These are phyloP conservation scores for Penicillium italicum DNA, from an alignment of 2,329 filamentous ascomycete species.

Conservation along the genomic window DNA sequence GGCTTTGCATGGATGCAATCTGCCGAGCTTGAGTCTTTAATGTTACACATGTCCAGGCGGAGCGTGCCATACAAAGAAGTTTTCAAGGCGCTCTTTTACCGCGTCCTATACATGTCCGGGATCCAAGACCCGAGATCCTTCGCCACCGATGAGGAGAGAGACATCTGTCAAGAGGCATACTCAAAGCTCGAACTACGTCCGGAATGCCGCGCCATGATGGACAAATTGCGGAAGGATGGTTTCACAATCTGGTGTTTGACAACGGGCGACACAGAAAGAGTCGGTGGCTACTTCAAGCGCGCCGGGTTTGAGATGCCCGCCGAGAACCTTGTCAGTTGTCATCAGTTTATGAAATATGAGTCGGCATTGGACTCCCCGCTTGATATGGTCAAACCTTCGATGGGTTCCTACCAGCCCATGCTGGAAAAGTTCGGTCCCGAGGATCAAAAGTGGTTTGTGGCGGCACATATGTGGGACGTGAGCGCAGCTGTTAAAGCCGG, in stretches of 20 bases:
- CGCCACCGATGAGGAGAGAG: slow-evolving; percentile 40
- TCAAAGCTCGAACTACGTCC: slow-evolving; percentile 31
- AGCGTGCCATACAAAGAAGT: slow-evolving; percentile 43
- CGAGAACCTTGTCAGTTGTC: slow-evolving; percentile 52
- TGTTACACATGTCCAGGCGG: slow-evolving; percentile 41
- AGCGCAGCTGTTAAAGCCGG: slow-evolving; percentile 51
- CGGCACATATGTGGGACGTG: slow-evolving; percentile 60
- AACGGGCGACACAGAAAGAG: slow-evolving; percentile 49
- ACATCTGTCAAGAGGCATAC: slow-evolving; percentile 39
- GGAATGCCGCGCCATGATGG: slow-evolving; percentile 38
- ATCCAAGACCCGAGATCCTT: slow-evolving; percentile 38
- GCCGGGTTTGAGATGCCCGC: slow-evolving; percentile 49
- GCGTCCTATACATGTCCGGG: slow-evolving; percentile 41
- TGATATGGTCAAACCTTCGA: slow-evolving; percentile 51
- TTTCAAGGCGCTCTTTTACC: slow-evolving; percentile 44
- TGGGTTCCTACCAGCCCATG: slow-evolving; percentile 46
- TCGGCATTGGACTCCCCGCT: slow-evolving; percentile 33
- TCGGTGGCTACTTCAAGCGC: slow-evolving; percentile 52
- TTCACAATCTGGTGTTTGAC: slow-evolving; percentile 56
- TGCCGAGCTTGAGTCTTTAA: slow-evolving; percentile 47
- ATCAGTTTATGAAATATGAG: background rate
- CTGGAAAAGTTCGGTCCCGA: slow-evolving; percentile 41
- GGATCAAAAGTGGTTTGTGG: slow-evolving; percentile 53
- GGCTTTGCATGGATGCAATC: slow-evolving; percentile 46
- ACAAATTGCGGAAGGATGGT: slow-evolving; percentile 43